These are phyloP conservation scores for Lenwebbia sp. DNA, from an alignment of 345 rosid genomes.

Conservation along the genomic window DNA sequence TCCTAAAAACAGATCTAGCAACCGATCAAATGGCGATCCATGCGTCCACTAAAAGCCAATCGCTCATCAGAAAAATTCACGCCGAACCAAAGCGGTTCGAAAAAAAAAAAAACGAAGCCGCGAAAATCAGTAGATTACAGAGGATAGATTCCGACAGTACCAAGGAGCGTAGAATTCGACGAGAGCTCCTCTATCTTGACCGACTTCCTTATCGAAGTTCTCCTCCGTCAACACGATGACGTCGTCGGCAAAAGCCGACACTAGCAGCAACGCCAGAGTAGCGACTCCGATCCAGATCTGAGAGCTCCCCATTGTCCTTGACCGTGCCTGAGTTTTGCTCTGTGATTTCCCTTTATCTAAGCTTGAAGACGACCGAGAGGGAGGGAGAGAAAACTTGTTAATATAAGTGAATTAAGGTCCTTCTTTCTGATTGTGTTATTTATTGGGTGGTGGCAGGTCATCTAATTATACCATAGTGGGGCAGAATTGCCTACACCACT, in stretches of 20 bases:
- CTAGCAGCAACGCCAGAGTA: slow-evolving; percentile 31
- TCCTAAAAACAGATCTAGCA: not conserved
- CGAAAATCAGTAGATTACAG: not conserved
- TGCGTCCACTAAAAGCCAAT: not conserved
- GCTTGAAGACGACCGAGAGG: not conserved
- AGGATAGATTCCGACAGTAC: slow-evolving; percentile 13
- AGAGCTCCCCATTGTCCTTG: slow-evolving; percentile 30
- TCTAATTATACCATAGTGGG: not conserved
- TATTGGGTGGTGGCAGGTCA: not conserved
- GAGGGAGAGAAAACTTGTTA: not conserved
- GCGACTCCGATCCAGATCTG: slow-evolving; percentile 66
- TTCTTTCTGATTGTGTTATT: not conserved
- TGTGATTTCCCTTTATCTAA: not conserved
- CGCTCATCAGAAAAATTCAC: not conserved
- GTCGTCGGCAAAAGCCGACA: slow-evolving; percentile 62
- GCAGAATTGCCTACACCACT: not conserved
- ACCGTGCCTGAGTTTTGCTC: not conserved
- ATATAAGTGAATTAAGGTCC: not conserved
- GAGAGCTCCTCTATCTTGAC: slow-evolving; percentile 83
- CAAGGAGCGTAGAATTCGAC: slow-evolving; percentile 99
- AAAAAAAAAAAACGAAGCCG: not conserved
- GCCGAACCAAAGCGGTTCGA: not conserved
- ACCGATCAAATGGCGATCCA: not conserved
- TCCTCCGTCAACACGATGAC: slow-evolving; percentile 82
- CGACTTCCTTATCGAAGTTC: slow-evolving; percentile 91